phyloP scores from a whole-genome alignment of 345 rosid genomes.

The Hypericum perforatum region DNA sequence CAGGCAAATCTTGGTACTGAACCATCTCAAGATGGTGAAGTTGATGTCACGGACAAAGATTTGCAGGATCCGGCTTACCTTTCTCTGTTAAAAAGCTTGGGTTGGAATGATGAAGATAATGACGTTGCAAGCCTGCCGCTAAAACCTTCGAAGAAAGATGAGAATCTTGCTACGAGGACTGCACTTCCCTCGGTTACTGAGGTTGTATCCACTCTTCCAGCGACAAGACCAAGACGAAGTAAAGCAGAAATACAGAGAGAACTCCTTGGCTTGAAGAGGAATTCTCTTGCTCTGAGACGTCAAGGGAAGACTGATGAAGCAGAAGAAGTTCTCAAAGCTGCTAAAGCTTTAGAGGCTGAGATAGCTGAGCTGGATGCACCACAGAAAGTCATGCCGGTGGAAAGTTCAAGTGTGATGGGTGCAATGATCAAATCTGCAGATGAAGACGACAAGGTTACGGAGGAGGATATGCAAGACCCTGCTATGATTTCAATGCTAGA shows the following conservation, averaged over 20 bases:
- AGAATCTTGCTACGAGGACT: conserved; percentile 16
- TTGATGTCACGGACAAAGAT: conserved; percentile 61
- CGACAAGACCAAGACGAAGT: conserved; percentile 35
- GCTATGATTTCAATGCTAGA: conserved; percentile 35
- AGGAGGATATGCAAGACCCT: conserved; percentile 54
- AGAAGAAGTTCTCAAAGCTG: conserved; percentile 48
- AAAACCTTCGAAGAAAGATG: conserved; percentile 17
- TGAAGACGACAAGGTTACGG: conserved; percentile 34
- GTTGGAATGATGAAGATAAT: conserved; percentile 59
- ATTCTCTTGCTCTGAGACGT: conserved; percentile 65
- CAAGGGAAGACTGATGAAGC: conserved; percentile 72
- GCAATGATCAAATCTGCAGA: conserved; percentile 9
- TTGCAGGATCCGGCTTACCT: conserved; percentile 55
- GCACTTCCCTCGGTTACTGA: conserved; percentile 17
- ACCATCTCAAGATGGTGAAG: conserved; percentile 29
- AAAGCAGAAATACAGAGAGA: conserved; percentile 79
- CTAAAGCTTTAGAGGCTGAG: conserved; percentile 53
- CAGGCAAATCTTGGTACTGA: conserved; percentile 16
- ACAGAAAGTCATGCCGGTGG: conserved; percentile 26
- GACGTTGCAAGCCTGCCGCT: conserved; percentile 11
- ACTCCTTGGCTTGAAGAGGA: conserved; percentile 70
- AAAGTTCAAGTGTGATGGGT: conserved; percentile 15
- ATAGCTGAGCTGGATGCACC: conserved; percentile 47
- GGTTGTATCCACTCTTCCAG: conserved; percentile 13
- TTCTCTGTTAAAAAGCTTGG: conserved; percentile 42